phyloP scores from a whole-genome alignment of 2,329 filamentous ascomycete species.

The Keithomyces neogunnii region DNA sequence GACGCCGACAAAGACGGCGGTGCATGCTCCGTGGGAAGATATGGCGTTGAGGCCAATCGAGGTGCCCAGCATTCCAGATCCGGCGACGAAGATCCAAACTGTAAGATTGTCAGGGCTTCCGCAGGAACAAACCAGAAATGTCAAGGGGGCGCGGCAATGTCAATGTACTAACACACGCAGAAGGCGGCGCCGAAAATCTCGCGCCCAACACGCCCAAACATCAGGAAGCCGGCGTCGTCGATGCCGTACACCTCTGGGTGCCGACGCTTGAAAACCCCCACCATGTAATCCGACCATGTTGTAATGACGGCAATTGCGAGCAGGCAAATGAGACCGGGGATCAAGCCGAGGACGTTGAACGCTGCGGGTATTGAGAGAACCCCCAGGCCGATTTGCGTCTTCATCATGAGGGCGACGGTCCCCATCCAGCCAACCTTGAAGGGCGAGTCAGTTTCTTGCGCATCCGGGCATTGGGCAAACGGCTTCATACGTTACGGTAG shows the following conservation, averaged over 20 bases:
- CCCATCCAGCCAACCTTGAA: slow-evolving; percentile 33
- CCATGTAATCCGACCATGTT: slow-evolving; percentile 38
- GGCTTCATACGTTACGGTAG: slow-evolving; percentile 18
- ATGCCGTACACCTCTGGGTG: slow-evolving; percentile 45
- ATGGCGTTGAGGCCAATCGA: slow-evolving; percentile 28
- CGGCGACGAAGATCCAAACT: slow-evolving; percentile 18
- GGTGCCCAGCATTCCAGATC: slow-evolving; percentile 30
- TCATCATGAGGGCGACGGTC: slow-evolving; percentile 36
- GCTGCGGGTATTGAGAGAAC: slow-evolving; percentile 40
- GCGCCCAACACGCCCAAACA: slow-evolving; percentile 39
- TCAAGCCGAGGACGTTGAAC: slow-evolving; percentile 35
- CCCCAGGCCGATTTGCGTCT: slow-evolving; percentile 35
- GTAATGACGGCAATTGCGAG: slow-evolving; percentile 31
- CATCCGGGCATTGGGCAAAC: too few species aligned
- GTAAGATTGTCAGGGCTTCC: background rate
- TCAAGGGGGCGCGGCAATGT: background rate
- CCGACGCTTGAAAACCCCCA: slow-evolving; percentile 40
- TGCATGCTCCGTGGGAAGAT: slow-evolving; percentile 19
- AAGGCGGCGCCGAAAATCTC: slow-evolving; percentile 29
- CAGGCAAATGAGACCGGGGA: slow-evolving; percentile 37
- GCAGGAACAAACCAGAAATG: too few species aligned
- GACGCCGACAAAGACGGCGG: slow-evolving; percentile 20
- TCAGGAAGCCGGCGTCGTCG: slow-evolving; percentile 39
- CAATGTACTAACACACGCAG: slow-evolving; percentile 21
- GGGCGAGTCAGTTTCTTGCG: background rate